Conservation (phyloP, 805 yeast species). For the Candida methanosorbosa region DNA sequence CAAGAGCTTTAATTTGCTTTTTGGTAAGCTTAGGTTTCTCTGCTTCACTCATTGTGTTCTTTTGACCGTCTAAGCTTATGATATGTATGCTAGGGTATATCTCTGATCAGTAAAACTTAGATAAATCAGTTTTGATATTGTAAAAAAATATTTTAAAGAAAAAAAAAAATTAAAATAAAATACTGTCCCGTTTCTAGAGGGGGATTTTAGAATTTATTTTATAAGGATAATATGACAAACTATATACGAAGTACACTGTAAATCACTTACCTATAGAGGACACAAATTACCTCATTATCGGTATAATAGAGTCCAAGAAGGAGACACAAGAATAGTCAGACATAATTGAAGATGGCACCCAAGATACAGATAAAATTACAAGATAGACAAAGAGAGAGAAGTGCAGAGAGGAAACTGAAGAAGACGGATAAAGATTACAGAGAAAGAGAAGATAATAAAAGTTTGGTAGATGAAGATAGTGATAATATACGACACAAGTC, state of each 20-base stretch:
- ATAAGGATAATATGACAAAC: no score
- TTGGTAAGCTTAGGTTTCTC: constrained; percentile 34
- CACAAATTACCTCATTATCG: no score
- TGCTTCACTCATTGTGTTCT: not conserved
- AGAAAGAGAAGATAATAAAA: constrained; percentile 11
- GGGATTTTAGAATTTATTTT: not conserved
- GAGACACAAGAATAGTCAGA: no score
- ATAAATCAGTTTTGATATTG: no score
- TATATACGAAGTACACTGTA: not conserved
- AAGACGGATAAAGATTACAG: constrained; percentile 4
- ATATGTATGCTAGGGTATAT: no score
- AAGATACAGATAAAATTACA: constrained; percentile 13
- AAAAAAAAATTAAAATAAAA: constrained; percentile 2
- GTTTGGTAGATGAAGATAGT: not conserved
- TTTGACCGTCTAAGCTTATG: no score
- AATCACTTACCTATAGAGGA: no score
- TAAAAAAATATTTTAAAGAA: not conserved
- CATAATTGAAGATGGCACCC: constrained; percentile 10
- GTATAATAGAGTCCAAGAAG: no score
- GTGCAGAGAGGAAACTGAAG: constrained; percentile 12
- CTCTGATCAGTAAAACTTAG: no score
- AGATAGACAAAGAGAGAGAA: constrained; percentile 12
- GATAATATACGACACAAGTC: not conserved
- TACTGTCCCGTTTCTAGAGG: not conserved
- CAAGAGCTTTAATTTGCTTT: constrained; percentile 56